These are phyloP conservation scores for Suhomyces tanzawaensis DNA, from an alignment of 805 yeast genomes.

Conservation along the genomic window DNA sequence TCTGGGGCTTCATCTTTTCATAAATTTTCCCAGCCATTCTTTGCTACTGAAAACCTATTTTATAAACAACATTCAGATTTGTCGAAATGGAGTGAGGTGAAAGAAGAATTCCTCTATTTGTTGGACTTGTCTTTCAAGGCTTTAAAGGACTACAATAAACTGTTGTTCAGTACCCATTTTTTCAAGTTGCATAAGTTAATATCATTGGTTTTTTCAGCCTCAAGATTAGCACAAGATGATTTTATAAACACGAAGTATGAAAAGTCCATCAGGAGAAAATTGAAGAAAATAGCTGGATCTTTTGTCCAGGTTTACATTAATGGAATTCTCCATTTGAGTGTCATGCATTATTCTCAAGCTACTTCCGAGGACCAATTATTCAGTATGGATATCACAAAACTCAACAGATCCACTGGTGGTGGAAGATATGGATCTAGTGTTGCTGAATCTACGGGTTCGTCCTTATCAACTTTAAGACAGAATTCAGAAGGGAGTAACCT, in stretches of 20 bases:
- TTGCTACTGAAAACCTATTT: constrained; percentile 43
- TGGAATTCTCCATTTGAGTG: constrained; percentile 57
- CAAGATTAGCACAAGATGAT: constrained; percentile 54
- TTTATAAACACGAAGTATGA: constrained; percentile 47
- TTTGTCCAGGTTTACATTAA: constrained; percentile 64
- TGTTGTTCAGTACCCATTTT: constrained; percentile 52
- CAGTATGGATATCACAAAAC: constrained; percentile 23
- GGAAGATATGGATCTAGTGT: background rate
- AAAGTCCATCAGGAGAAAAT: constrained; percentile 44
- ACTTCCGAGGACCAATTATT: constrained; percentile 26
- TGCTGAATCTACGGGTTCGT: constrained; percentile 4
- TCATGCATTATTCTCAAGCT: constrained; percentile 31
- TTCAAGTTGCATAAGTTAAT: constrained; percentile 53
- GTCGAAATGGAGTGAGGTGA: constrained; percentile 56
- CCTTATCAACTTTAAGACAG: constrained; percentile 8
- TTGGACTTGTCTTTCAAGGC: constrained; percentile 51
- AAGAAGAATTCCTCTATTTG: constrained; percentile 46
- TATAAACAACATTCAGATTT: constrained; percentile 61
- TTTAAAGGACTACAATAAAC: constrained; percentile 48
- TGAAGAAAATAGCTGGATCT: constrained; percentile 52
- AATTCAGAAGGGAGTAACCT: constrained; percentile 3
- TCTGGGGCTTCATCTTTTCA: constrained; percentile 34
- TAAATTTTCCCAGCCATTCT: constrained; percentile 42
- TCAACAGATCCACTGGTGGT: constrained; percentile 6
- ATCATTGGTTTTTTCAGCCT: constrained; percentile 51